These are phyloP conservation scores for Hygrophoropsis aurantiaca DNA, from an alignment of 768 basidiomycete genomes.

Conservation along the genomic window DNA sequence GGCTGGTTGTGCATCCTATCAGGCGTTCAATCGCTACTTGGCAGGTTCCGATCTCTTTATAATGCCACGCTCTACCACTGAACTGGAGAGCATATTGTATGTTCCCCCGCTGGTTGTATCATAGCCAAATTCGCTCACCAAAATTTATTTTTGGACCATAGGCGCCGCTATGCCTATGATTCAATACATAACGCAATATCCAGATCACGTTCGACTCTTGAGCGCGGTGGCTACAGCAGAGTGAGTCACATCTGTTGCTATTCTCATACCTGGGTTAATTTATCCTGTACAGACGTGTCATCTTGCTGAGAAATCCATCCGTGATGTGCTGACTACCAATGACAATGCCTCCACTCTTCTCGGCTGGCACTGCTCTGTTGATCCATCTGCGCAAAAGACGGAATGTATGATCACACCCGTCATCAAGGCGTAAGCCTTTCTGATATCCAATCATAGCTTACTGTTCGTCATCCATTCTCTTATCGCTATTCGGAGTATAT, in stretches of 20 bases:
- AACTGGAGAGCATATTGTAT: slow-evolving; percentile 66
- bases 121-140: neutral
- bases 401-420: too few species aligned
- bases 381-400: too few species aligned
- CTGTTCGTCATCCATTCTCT: too few species aligned
- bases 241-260: slow-evolving; percentile 25
- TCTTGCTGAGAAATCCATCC: slow-evolving; percentile 62
- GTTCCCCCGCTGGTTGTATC: slow-evolving; percentile 20
- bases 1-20: slow-evolving; percentile 68
- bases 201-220: slow-evolving; percentile 55
- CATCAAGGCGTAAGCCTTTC: too few species aligned
- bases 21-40: slow-evolving; percentile 66
- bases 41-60: slow-evolving; percentile 64
- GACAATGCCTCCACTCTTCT: slow-evolving; percentile 62
- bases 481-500: too few species aligned
- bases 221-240: slow-evolving; percentile 45
- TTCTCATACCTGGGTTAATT: slow-evolving; percentile 6
- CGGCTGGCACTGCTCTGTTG: slow-evolving; percentile 42
- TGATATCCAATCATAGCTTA: too few species aligned
- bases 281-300: slow-evolving; percentile 49
- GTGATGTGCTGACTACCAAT: slow-evolving; percentile 56
- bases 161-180: slow-evolving; percentile 67
- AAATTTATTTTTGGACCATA: slow-evolving; percentile 23
- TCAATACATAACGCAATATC: slow-evolving; percentile 74
- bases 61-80: slow-evolving; percentile 51